phyloP scores from a whole-genome alignment of 208 protist genomes.

The Leptomonas pyrrhocoris region DNA sequence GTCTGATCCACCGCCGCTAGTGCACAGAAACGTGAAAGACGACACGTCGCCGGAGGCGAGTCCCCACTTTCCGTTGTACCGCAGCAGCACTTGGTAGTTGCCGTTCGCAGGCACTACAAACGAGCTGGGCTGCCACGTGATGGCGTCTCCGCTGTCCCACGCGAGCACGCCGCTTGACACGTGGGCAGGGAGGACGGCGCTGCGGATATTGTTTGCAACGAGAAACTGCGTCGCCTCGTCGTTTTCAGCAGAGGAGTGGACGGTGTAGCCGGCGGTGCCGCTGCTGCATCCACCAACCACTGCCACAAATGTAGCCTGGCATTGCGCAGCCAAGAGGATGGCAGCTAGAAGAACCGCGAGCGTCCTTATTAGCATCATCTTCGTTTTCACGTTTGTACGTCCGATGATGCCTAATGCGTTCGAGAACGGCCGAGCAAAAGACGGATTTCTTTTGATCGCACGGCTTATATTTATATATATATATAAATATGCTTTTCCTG shows the following conservation, averaged over 20 bases:
- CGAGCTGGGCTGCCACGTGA: conserved; percentile 34
- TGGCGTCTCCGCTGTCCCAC: conserved; percentile 42
- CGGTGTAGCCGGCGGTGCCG: conserved; percentile 24
- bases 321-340: conserved; percentile 11
- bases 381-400: too few species aligned
- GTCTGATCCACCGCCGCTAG: conserved; percentile 16
- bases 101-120: conserved; percentile 21
- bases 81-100: conserved; percentile 42
- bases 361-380: background rate
- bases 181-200: conserved; percentile 45
- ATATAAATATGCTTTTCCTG: too few species aligned
- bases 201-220: conserved; percentile 14
- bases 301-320: conserved; percentile 16
- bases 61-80: conserved; percentile 41
- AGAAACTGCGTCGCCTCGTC: conserved; percentile 42
- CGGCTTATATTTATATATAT: too few species aligned
- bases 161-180: conserved; percentile 29
- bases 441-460: too few species aligned
- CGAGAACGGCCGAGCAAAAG: too few species aligned
- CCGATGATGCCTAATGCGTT: too few species aligned
- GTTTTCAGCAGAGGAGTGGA: conserved; percentile 40
- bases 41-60: conserved; percentile 22
- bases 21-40: conserved; percentile 43
- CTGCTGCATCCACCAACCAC: conserved; percentile 17
- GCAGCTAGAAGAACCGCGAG: conserved; percentile 19